These are phyloP conservation scores for Ormosia semicastrata DNA, from an alignment of 306 rosid species.

Conservation along the genomic window DNA sequence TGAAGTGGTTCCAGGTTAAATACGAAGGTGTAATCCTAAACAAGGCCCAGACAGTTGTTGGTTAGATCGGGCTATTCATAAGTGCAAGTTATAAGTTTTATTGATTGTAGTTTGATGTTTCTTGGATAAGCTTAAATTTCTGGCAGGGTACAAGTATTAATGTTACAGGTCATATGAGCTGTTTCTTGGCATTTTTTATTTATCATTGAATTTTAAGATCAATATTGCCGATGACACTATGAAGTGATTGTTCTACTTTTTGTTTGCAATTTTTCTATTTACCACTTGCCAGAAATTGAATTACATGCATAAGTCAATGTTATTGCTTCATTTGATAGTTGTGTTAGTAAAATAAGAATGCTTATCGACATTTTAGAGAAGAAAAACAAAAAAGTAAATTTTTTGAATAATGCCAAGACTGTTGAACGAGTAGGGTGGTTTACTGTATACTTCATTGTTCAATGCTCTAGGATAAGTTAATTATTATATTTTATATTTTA, in stretches of 20 bases:
- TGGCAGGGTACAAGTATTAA: background rate
- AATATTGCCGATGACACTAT: background rate
- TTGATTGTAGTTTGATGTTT: constrained; percentile 21
- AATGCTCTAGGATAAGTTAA: no score
- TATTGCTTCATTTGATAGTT: no score
- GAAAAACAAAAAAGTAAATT: no score
- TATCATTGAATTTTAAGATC: constrained; percentile 6
- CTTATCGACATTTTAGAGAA: no score
- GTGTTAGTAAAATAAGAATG: no score
- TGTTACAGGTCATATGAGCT: background rate
- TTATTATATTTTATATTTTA: no score
- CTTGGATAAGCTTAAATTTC: background rate
- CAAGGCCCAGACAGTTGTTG: constrained; percentile 55
- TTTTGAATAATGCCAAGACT: no score
- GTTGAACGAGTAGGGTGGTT: no score
- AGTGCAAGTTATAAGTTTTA: constrained; percentile 14
- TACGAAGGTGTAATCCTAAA: constrained; percentile 93
- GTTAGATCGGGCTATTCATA: constrained; percentile 9
- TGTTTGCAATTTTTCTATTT: no score
- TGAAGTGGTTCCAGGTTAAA: constrained; percentile 95
- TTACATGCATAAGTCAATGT: no score
- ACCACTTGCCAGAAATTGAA: no score
- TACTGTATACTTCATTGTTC: no score
- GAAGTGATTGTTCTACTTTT: background rate
- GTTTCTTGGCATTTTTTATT: background rate